Percentiles rank a stretch among this genome's conserved stretches.
Conservation (phyloP, 1,284 basidiomycete genomes). For the Tausonia pullulans region DNA sequence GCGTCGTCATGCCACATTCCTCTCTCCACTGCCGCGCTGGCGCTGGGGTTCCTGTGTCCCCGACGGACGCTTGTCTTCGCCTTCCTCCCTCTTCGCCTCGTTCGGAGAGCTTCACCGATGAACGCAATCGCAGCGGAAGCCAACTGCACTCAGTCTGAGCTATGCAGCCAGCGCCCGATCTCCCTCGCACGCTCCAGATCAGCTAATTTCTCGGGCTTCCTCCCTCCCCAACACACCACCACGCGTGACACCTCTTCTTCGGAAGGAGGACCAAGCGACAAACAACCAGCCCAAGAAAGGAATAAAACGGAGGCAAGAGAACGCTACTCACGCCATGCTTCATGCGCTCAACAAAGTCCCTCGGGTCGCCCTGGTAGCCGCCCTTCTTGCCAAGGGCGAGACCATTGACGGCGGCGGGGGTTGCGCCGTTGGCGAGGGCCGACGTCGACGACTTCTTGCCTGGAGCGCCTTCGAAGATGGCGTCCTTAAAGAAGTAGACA, state of each 20-base stretch:
- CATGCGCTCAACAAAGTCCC: slow-evolving; percentile 86
- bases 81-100: too few relatives aligned
- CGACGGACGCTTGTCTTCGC: too few relatives aligned
- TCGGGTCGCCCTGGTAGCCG: slow-evolving; percentile 63
- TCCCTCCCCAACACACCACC: neutral
- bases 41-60: too few relatives aligned
- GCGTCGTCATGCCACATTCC: too few relatives aligned
- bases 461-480: slow-evolving; percentile 48
- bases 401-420: slow-evolving; percentile 36
- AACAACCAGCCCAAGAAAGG: neutral
- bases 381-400: slow-evolving; percentile 22
- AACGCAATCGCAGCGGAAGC: too few relatives aligned
- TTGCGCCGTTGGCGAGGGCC: slow-evolving; percentile 31
- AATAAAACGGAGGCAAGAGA: neutral
- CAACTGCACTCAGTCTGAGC: too few relatives aligned
- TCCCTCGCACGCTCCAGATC: too few relatives aligned
- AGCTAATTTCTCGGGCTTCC: too few relatives aligned
- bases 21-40: too few relatives aligned
- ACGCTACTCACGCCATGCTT: slow-evolving; percentile 61
- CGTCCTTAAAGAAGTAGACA: slow-evolving; percentile 65
- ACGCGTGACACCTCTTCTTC: neutral
- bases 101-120: too few relatives aligned
- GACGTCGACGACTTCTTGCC: neutral
- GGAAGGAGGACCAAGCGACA: neutral
- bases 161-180: too few relatives aligned